Evolutionary conservation across 805 yeast species (phyloP), one percentile per base, ranked within the genome.

Genomic region (Torulaspora indica): DNA sequence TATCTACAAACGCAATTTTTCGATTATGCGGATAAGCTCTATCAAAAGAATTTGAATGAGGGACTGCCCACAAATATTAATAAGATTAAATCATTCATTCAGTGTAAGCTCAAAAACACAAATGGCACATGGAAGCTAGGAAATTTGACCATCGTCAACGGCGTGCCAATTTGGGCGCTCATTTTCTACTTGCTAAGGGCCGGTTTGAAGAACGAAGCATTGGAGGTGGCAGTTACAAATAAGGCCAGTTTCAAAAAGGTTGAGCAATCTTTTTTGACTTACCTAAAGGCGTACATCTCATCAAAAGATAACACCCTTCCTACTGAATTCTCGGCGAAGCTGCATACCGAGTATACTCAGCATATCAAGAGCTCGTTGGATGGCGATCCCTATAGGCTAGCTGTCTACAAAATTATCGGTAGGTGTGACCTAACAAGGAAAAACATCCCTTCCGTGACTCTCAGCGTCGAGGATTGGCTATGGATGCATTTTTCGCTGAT

Each of bases 91-190:
- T 78, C 83, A 40, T 75, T 85, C 57, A 63, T 78, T 57, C 73
- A 79, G 47, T 55, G 66, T 58, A 67, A 73, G 58, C 56, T 71
- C 45, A 68, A 63, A 55, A 77, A 65, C 59, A 66, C 63, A 48
- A 68, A 68, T 42, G 72, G 70, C 15, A 65, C 70, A 25, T 74
- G 84, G 81, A 73, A 72, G 43, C 54, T 74, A 29, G 69, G 72
- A n/a, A 75, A 76, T 48, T 55, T 85, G 38, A 74, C 82, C 32
- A 68, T 82, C 43, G 81, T 88, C 18, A 90, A 91, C 64, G 89
- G 89, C 13, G 71, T 77, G 1, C 98, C 98, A 8, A 77, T 93
- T n/a, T 91, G 98, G 98, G 96, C 96, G 0, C 68, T 88, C 30
- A 67, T 93, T 8, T 93, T 84, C 61, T 91, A 86, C 64, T 70